A percentile compares a stretch with the other conserved stretches of the same genome.
Evolutionary conservation across 768 basidiomycete genomes (phyloP).

Genomic region (Mycena alexandri): DNA sequence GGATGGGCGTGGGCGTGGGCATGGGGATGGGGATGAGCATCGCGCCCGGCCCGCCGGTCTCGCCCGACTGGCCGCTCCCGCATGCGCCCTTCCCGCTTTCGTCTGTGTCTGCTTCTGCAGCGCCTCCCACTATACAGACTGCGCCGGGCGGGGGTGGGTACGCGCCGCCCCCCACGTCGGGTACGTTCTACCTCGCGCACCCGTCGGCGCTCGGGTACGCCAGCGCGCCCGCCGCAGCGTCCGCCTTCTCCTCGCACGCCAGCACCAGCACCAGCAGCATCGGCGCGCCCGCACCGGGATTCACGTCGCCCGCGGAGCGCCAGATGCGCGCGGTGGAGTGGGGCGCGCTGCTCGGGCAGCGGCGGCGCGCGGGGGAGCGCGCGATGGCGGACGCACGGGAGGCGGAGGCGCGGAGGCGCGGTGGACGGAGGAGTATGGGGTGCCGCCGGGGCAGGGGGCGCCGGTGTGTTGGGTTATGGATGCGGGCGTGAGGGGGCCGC

Average conservation of each 20-base stretch:
- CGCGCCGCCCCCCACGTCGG: background rate
- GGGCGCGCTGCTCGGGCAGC: constrained; percentile 29
- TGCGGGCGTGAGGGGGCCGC: no score
- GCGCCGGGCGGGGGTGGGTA: background rate
- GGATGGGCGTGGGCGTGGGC: background rate
- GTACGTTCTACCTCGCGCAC: background rate
- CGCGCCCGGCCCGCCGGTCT: constrained; percentile 27
- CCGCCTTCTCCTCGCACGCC: background rate
- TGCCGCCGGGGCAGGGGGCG: constrained; percentile 15
- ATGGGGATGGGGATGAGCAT: background rate
- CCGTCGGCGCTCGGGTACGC: no score
- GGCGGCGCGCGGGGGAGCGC: constrained; percentile 30
- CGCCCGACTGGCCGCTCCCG: constrained; percentile 37
- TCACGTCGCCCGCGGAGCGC: constrained; percentile 18
- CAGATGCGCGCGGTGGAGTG: constrained; percentile 38
- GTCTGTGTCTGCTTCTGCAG: background rate
- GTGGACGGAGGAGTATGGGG: constrained; percentile 11
- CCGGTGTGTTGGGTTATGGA: constrained; percentile 4
- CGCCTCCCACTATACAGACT: background rate
- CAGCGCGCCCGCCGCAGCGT: background rate
- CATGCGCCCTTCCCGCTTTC: constrained; percentile 25
- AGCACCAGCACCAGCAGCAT: background rate
- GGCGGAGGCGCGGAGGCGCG: constrained; percentile 17
- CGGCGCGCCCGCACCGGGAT: background rate
- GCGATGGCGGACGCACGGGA: constrained; percentile 25